Base-by-base conservation (phyloP, 768 basidiomycete genomes). In the Leucocoprinus sp. region DNA sequence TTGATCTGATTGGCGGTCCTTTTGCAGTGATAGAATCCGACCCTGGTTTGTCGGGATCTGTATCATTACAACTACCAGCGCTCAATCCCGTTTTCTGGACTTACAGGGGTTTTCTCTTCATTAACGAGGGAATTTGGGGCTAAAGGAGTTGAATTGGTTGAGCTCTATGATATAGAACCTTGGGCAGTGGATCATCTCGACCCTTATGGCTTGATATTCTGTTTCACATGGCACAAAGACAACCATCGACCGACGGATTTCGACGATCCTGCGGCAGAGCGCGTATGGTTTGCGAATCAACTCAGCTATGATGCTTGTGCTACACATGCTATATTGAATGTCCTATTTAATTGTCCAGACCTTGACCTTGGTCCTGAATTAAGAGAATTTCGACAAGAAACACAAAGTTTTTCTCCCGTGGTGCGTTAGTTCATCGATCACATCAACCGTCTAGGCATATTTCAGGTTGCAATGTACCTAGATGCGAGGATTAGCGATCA, bases 211-310 rank as follows among this genome's bases (percentile, higher is more conserved):
- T 71, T 82, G 39, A 72, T 82, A 22, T 75, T 82, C 56, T 82
- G 80, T 58, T 80, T 78, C 56, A 60, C 75, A 46, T 80, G 76
- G 74, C 61, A 58, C 14, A 72, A 73, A 50, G 76, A 77, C 52
- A 40, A 60, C 4, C 70, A 73, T 54, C 62, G 68, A 23, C 58
- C 69, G 4, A 56, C 63, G 2, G 72, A 72, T 53, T 73, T 75
- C 50, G 62, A 70, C 22, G 74, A 79, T 55, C 70, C 77, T 2
- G 71, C 74, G 8, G 71, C 78, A 2, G 71, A 74, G 48, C 64
- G 60, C 21, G 71, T 82, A 7, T 83, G 80, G 80, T 83, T 80
- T 51, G 79, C 80, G 8, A 78, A 82, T 58, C 80, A 83, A 57
- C 68, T 83, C 19, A 77, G 72, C 59, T 72, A 76, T 52, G 78